These are phyloP conservation scores for Haplosporangium gracile DNA, from an alignment of 192 early-diverging fungal species.

Conservation along the genomic window DNA sequence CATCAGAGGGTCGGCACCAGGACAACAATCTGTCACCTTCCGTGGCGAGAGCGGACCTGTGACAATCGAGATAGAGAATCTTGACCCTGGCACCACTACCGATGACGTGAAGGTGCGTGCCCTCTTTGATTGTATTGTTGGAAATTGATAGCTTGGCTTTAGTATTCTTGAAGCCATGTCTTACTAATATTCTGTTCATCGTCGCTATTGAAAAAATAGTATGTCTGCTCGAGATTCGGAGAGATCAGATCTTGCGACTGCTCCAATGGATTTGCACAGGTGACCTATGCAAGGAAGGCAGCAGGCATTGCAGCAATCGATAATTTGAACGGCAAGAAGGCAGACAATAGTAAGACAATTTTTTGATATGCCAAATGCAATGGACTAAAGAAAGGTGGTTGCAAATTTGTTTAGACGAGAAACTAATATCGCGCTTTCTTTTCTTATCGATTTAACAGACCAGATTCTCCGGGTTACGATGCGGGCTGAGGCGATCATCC, in stretches of 20 bases:
- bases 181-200: not conserved
- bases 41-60: constrained; percentile 65
- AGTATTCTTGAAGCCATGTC: not conserved
- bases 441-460: constrained; percentile 11
- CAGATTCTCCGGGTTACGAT: constrained; percentile 41
- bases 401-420: not conserved
- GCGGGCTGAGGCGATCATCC: constrained; percentile 38
- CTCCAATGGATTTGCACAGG: constrained; percentile 61
- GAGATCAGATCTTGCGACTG: constrained; percentile 58
- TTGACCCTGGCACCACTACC: constrained; percentile 62
- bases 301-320: constrained; percentile 60
- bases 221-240: constrained; percentile 50
- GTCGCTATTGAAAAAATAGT: constrained; percentile 20
- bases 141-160: not conserved
- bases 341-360: constrained; percentile 58
- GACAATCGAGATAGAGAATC: constrained; percentile 60
- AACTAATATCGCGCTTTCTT: not conserved
- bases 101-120: constrained; percentile 64
- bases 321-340: constrained; percentile 60
- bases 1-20: constrained; percentile 45
- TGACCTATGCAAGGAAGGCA: constrained; percentile 60
- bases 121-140: not conserved
- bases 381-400: not conserved
- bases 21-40: constrained; percentile 37
- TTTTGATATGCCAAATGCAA: not conserved